Conservation (phyloP, 2,329 filamentous ascomycete species). For the Emmonsia crescens region DNA sequence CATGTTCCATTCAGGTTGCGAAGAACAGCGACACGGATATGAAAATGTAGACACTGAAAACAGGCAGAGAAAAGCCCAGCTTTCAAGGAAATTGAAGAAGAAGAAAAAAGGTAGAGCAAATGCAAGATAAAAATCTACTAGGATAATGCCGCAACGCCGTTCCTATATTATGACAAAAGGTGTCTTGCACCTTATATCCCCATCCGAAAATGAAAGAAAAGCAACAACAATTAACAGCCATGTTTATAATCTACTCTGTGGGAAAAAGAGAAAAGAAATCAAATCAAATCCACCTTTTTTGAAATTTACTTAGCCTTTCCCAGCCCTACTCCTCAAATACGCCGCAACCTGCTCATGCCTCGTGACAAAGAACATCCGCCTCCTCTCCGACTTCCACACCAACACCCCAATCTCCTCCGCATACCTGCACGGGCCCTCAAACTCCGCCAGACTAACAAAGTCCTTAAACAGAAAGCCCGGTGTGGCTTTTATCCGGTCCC, state of each 20-base stretch:
- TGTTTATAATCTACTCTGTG: neutral
- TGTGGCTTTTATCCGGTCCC: constrained; percentile 80
- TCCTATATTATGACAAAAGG: neutral
- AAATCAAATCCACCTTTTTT: neutral
- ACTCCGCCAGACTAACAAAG: constrained; percentile 62
- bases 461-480: constrained; percentile 83
- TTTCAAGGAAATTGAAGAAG: neutral
- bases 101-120: neutral
- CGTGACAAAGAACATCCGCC: constrained; percentile 81
- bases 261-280: neutral
- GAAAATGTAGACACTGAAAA: neutral
- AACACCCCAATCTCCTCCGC: constrained; percentile 85
- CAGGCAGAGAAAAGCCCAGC: neutral
- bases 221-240: neutral
- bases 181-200: neutral
- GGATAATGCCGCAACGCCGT: neutral
- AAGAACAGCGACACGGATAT: neutral
- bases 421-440: constrained; percentile 44
- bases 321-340: constrained; percentile 60
- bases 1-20: neutral
- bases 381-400: constrained; percentile 71
- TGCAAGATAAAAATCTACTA: neutral
- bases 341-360: constrained; percentile 79
- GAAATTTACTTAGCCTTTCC: constrained; percentile 21
- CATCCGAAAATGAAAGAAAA: neutral